Evolutionary conservation across 129 eudicot species (phyloP).

Genomic region (Rutidosis leptorrhynchoides): DNA sequence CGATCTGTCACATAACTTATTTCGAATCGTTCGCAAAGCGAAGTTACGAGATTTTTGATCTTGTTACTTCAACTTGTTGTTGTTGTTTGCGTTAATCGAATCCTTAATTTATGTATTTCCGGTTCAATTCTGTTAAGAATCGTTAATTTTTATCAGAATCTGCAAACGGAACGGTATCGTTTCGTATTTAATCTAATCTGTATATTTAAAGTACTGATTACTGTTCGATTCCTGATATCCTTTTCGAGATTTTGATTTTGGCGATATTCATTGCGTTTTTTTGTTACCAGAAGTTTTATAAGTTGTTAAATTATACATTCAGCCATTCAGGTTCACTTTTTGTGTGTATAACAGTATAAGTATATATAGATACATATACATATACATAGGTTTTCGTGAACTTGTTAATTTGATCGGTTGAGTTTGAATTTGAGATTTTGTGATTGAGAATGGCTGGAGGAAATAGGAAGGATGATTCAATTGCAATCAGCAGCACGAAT

Average conservation of each 20-base stretch:
- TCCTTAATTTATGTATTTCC: not conserved
- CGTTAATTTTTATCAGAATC: conserved; percentile 14
- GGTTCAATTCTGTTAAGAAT: conserved; percentile 22
- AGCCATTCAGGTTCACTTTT: conserved; percentile 29
- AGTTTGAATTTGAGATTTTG: conserved; percentile 21
- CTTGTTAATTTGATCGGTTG: not conserved
- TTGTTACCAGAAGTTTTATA: not conserved
- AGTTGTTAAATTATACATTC: conserved; percentile 4
- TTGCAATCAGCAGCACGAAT: conserved; percentile 61
- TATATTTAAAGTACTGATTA: not conserved
- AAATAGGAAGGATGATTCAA: conserved; percentile 64
- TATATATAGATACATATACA: conserved; percentile 15
- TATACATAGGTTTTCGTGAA: not conserved
- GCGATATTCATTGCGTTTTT: conserved; percentile 18
- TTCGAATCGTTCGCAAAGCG: not conserved
- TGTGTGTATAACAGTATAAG: conserved; percentile 23
- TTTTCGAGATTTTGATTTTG: conserved; percentile 4
- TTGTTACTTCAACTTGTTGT: conserved; percentile 16
- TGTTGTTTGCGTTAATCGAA: conserved; percentile 16
- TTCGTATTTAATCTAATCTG: conserved; percentile 23
- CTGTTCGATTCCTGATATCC: not conserved
- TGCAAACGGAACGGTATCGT: not conserved
- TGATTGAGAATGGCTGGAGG: conserved; percentile 73
- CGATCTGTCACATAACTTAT: conserved; percentile 18
- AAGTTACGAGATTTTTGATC: conserved; percentile 16